Percentiles rank a stretch among this genome's conserved stretches.
These are phyloP conservation scores for Cryptococcus amylolentus DNA, from an alignment of 1,284 basidiomycete species.

Conservation along the genomic window DNA sequence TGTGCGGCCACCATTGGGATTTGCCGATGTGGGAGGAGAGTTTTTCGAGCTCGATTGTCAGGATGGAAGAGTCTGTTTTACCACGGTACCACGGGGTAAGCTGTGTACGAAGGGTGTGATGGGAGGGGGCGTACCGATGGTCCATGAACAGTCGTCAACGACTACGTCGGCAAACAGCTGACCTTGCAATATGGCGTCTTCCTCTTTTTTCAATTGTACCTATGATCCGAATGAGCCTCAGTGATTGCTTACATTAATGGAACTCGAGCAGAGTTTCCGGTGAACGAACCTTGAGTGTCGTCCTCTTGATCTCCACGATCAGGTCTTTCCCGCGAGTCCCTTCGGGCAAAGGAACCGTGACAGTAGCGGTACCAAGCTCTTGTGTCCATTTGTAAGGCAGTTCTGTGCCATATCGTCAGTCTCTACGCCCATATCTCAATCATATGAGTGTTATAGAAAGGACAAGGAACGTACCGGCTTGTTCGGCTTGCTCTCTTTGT, in stretches of 20 bases:
- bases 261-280: not conserved
- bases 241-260: not conserved
- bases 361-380: constrained; percentile 79
- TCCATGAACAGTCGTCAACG: constrained; percentile 96
- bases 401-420: constrained; percentile 51
- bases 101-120: not conserved
- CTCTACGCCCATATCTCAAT: not conserved
- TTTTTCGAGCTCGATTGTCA: constrained; percentile 50
- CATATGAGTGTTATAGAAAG: not conserved
- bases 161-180: constrained; percentile 91
- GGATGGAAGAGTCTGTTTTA: constrained; percentile 36
- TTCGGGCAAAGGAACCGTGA: constrained; percentile 76
- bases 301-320: constrained; percentile 70
- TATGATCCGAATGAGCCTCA: constrained; percentile 3
- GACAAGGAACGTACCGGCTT: not conserved
- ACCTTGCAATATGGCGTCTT: constrained; percentile 77
- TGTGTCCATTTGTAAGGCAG: constrained; percentile 93
- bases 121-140: constrained; percentile 62
- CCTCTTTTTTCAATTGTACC: constrained; percentile 76
- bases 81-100: not conserved
- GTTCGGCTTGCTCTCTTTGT: not conserved
- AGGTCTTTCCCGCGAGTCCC: constrained; percentile 82
- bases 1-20: constrained; percentile 93
- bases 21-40: constrained; percentile 42
- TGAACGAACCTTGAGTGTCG: constrained; percentile 60